These are phyloP conservation scores for Akanthomyces lecanii DNA, from an alignment of 2,329 filamentous ascomycete species.

Conservation along the genomic window DNA sequence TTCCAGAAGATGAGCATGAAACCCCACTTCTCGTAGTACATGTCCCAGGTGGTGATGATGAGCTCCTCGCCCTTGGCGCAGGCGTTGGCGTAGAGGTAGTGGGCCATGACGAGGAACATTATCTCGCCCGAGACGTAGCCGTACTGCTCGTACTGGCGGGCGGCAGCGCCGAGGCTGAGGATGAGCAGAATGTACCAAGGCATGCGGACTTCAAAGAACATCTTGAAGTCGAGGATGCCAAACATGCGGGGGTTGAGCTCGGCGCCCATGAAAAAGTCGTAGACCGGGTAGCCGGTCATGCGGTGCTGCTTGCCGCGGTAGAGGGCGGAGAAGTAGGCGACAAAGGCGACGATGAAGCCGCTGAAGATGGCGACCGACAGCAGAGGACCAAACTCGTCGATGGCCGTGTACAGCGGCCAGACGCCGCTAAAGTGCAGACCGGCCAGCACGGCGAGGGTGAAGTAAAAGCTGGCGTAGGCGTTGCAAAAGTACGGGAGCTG, in stretches of 20 bases:
- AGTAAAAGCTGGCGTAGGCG: conserved; percentile 80
- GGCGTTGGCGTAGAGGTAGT: conserved; percentile 88
- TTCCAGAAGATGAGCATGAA: conserved; percentile 99
- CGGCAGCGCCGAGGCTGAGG: conserved; percentile 69
- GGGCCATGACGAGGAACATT: conserved; percentile 78
- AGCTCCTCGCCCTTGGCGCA: conserved; percentile 90
- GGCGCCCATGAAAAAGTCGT: conserved; percentile 92
- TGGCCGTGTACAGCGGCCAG: conserved; percentile 85
- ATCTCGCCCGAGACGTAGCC: conserved; percentile 86
- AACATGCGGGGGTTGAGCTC: conserved; percentile 88
- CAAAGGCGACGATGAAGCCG: conserved; percentile 75
- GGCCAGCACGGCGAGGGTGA: conserved; percentile 69
- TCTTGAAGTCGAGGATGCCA: conserved; percentile 85
- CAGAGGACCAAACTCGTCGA: conserved; percentile 92
- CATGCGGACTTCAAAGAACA: conserved; percentile 92
- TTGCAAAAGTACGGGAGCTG: conserved; percentile 95
- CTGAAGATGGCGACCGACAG: conserved; percentile 91
- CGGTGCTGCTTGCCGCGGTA: conserved; percentile 79
- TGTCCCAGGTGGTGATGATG: conserved; percentile 88
- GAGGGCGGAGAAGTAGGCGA: conserved; percentile 83
- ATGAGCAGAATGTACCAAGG: conserved; percentile 90
- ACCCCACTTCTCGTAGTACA: conserved; percentile 96
- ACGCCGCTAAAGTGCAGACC: conserved; percentile 74
- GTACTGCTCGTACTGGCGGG: conserved; percentile 78
- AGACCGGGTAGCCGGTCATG: conserved; percentile 82